Conservation (phyloP, 2,329 filamentous ascomycete genomes). For the Colletotrichum chlorophyti region DNA sequence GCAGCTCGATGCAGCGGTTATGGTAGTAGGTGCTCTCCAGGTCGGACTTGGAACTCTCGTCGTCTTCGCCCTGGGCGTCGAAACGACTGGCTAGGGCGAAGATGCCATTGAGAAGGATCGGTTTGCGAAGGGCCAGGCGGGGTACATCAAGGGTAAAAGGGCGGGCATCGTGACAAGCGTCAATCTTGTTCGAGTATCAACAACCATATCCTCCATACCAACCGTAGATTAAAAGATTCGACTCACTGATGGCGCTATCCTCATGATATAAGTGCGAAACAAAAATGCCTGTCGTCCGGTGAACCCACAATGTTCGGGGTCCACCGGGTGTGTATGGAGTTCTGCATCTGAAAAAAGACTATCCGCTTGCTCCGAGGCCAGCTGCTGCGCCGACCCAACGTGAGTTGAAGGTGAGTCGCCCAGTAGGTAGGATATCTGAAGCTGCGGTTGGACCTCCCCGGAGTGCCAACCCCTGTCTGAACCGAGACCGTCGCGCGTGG, state of each 20-base stretch:
- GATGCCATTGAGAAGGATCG: slow-evolving; percentile 53
- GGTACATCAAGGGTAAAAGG: slow-evolving; percentile 54
- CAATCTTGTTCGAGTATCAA: slow-evolving; percentile 3
- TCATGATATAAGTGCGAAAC: slow-evolving; percentile 19
- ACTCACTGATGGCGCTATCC: slow-evolving; percentile 18
- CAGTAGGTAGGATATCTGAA: slow-evolving; percentile 17
- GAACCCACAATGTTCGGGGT: slow-evolving; percentile 9
- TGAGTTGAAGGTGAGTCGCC: slow-evolving; percentile 12
- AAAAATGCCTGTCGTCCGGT: slow-evolving; percentile 18
- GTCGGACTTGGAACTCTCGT: slow-evolving; percentile 36
- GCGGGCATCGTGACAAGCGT: slow-evolving; percentile 31
- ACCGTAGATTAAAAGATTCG: not conserved
- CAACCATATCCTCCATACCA: not conserved
- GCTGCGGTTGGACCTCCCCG: slow-evolving; percentile 8
- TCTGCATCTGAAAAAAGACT: not conserved
- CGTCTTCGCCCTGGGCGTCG: slow-evolving; percentile 44
- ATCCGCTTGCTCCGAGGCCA: not conserved
- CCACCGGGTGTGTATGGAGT: not conserved
- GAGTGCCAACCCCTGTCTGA: not conserved
- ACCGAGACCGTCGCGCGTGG: not conserved
- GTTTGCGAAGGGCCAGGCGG: slow-evolving; percentile 50
- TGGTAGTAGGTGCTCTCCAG: slow-evolving; percentile 51
- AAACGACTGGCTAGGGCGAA: slow-evolving; percentile 53
- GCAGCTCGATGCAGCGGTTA: slow-evolving; percentile 50
- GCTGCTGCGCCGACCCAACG: not conserved